Evolutionary conservation across 164 flowering plant species (phyloP), one percentile per base, ranked within the genome.

Genomic region (Paratinospora sagittata): DNA sequence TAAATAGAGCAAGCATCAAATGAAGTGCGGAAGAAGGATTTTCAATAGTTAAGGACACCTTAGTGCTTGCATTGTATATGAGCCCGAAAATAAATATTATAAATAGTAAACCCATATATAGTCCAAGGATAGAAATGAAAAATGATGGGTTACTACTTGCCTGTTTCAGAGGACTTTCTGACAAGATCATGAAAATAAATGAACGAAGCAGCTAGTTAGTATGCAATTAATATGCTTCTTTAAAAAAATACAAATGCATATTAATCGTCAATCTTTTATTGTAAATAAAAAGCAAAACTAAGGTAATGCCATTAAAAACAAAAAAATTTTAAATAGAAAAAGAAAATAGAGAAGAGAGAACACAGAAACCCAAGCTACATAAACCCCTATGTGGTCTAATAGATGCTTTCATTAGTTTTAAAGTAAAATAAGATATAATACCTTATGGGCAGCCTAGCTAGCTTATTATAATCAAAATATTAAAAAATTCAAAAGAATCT

Each of bases 361-460:
- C 61, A 1, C 8, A 21, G 61, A 16, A 52, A 52, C 23, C n/a
- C 60, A 19, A 52, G 60, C 60, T 52, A 17, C 19, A 52, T 16
- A n/a, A 52, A 8, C 6, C 60, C 21, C n/a, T 52, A n/a, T 17
- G 60, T 52, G 60, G 60, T 52, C 60, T n/a, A 52, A 19, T 19
- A 4, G n/a, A 55, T 55, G 24, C 61, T 55, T 55, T 55, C 61
- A n/a, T 55, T 19, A 19, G n/a, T 55, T 19, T n/a, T 8, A 55
- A 21, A 4, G 2, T 6, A 55, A 21, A 55, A 21, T 55, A 19
- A 55, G 61, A 55, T 55, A 55, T 47, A 47, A 55, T n/a, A 55
- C 61, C 21, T n/a, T 55, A n/a, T 55, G 61, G 61, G 61, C 61
- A n/a, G 61, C 26, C 61, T 55, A 55, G 61, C 61, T n/a, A 55